Evolutionary conservation across 1,284 basidiomycete genomes (phyloP), one percentile per base, ranked within the genome.

Genomic region (Puccinia triticina): DNA sequence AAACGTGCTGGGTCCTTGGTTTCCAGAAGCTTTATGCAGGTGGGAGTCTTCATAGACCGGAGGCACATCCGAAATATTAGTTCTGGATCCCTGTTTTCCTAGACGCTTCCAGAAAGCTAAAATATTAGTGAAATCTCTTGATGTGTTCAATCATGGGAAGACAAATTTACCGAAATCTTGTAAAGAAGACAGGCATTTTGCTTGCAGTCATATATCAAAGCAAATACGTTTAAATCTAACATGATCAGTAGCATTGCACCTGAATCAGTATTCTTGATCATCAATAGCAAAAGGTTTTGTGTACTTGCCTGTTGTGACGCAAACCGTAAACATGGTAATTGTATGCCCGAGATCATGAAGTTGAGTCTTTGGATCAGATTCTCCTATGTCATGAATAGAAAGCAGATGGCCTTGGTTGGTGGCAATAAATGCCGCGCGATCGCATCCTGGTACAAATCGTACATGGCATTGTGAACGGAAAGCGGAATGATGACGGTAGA

Each of bases 201-300:
- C 40, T 71, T 46, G 48, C 69, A 71, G 48, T 71, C 69, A 50
- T 71, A 71, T 26, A 71, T 50, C 48, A 71, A 71, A n/a, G 37
- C 26, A 12, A 37, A 48, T 16, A 37, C 32, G 11, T 18, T n/a
- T 40, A 23, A 23, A 66, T 66, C 61, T 66, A 66, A n/a, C 34
- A 40, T n/a, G 18, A 40, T 40, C 4, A 40, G 40, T 26, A 40
- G 2, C 3, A 18, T 40, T 66, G 21, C 18, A 2, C 34, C 1
- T 66, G 34, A 21, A 66, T 66, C 23, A 66, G 61, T 37, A 7
- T 29, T 12, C 26, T 26, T 29, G 26, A 12, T 61, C 59, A 61
- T 10, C 12, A 32, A 32, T 8, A n/a, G 7, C 4, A n/a, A 43
- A 69, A 46, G 26, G 40, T n/a, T n/a, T 12, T 26, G 26, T 48